These are phyloP conservation scores for Volvox reticuliferus DNA, from an alignment of 139 green algal species.

Conservation along the genomic window DNA sequence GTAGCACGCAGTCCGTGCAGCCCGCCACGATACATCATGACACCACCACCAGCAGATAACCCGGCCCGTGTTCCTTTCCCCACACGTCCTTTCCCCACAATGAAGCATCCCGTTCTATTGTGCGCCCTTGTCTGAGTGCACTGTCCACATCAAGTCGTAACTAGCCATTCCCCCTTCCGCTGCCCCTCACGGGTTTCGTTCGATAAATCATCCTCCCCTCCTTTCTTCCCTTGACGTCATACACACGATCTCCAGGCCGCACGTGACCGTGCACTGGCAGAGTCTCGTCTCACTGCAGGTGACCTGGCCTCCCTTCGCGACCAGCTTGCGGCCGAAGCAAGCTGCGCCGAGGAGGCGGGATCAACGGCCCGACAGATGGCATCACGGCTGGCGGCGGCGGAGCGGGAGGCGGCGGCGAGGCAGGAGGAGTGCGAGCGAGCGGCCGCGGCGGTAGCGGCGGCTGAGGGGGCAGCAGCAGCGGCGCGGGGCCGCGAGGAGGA, in stretches of 20 bases:
- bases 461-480: conserved; percentile 44
- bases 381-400: conserved; percentile 25
- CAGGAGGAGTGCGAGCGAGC: conserved; percentile 51
- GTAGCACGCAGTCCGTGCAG: no score
- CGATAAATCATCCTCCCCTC: no score
- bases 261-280: conserved; percentile 35
- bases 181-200: no score
- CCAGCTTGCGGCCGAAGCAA: conserved; percentile 43
- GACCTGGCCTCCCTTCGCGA: conserved; percentile 43
- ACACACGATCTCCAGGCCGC: conserved; percentile 34
- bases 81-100: no score
- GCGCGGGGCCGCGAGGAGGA: conserved; percentile 58
- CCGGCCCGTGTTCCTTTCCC: no score
- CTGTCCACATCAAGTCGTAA: no score
- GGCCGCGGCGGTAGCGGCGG: conserved; percentile 35
- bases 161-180: no score
- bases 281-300: conserved; percentile 4
- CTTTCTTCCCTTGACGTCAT: no score
- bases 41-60: no score
- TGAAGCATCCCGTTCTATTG: no score
- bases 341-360: conserved; percentile 30
- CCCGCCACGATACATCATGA: no score
- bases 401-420: conserved; percentile 46
- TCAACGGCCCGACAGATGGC: conserved; percentile 23
- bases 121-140: no score